A percentile compares a stretch with the other conserved stretches of the same genome.
These are phyloP conservation scores for Colletotrichum brevisporum DNA, from an alignment of 2,329 filamentous ascomycete species.

Conservation along the genomic window DNA sequence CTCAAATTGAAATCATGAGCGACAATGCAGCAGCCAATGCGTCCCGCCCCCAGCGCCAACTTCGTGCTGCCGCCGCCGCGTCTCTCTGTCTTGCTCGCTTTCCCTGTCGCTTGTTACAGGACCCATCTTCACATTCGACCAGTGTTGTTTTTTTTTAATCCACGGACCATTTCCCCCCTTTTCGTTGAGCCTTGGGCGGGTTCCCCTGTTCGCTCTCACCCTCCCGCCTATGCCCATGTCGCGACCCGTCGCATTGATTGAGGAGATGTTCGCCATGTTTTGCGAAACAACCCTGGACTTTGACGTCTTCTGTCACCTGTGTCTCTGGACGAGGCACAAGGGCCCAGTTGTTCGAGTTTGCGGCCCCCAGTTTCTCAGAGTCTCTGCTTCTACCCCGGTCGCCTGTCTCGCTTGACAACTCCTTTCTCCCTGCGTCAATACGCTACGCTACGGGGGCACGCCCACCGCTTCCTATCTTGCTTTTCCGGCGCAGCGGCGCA, in stretches of 20 bases:
- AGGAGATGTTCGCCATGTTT: slow-evolving; percentile 14
- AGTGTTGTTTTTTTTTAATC: background rate
- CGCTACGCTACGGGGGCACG: background rate
- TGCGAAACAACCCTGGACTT: slow-evolving; percentile 27
- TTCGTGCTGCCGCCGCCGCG: slow-evolving; percentile 25
- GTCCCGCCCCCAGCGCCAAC: slow-evolving; percentile 4
- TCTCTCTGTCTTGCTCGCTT: slow-evolving; percentile 3
- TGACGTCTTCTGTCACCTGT: slow-evolving; percentile 12
- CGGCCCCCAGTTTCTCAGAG: slow-evolving; percentile 7
- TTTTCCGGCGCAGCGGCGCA: slow-evolving; percentile 11
- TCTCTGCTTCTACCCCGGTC: background rate
- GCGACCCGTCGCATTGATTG: slow-evolving; percentile 26
- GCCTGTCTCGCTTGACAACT: slow-evolving; percentile 33
- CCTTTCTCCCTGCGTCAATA: slow-evolving; percentile 34
- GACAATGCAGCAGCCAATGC: slow-evolving; percentile 34
- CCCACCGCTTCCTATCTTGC: slow-evolving; percentile 11
- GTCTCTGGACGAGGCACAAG: slow-evolving; percentile 32
- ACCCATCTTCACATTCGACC: slow-evolving; percentile 22
- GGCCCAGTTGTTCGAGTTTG: slow-evolving; percentile 21
- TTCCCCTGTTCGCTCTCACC: slow-evolving; percentile 7
- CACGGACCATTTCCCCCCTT: slow-evolving; percentile 17
- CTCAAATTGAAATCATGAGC: slow-evolving; percentile 35
- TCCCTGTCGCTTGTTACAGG: slow-evolving; percentile 26
- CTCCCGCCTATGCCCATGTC: background rate
- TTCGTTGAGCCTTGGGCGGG: slow-evolving; percentile 13